Percentiles rank a stretch among this genome's conserved stretches.
Evolutionary conservation across 148 eudicot genomes (phyloP).

Genomic region (Nepenthes gracilis): DNA sequence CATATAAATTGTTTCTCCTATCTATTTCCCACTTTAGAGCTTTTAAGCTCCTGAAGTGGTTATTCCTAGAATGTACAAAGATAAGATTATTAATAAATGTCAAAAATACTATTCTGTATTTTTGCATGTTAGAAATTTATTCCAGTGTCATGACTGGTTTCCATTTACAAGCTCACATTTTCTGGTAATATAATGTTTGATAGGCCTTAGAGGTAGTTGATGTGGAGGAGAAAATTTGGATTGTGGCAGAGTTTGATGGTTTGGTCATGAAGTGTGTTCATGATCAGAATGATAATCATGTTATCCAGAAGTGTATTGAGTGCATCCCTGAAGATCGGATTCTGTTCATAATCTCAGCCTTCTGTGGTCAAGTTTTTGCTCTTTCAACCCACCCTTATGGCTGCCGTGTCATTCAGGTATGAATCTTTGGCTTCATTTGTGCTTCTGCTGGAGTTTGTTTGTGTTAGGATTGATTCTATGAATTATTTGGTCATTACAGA

Average conservation of each 20-base stretch:
- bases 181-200: background rate
- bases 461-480: background rate
- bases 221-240: conserved; percentile 30
- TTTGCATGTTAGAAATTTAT: too few relatives aligned
- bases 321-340: conserved; percentile 47
- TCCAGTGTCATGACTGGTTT: too few relatives aligned
- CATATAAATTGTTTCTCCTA: too few relatives aligned
- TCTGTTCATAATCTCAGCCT: conserved; percentile 39
- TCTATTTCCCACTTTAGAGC: too few relatives aligned
- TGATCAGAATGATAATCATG: conserved; percentile 79
- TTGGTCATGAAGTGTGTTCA: conserved; percentile 55
- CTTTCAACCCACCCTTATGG: conserved; percentile 69
- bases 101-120: too few relatives aligned
- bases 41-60: too few relatives aligned
- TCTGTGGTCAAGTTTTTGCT: conserved; percentile 47
- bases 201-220: conserved; percentile 66
- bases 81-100: too few relatives aligned
- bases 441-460: background rate
- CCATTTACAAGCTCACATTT: background rate
- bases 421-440: background rate
- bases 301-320: conserved; percentile 70
- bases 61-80: too few relatives aligned
- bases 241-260: conserved; percentile 55
- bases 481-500: conserved; percentile 18
- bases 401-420: conserved; percentile 75